These are phyloP conservation scores for Chalciporus piperatoides DNA, from an alignment of 1,284 basidiomycete genomes.

Conservation along the genomic window DNA sequence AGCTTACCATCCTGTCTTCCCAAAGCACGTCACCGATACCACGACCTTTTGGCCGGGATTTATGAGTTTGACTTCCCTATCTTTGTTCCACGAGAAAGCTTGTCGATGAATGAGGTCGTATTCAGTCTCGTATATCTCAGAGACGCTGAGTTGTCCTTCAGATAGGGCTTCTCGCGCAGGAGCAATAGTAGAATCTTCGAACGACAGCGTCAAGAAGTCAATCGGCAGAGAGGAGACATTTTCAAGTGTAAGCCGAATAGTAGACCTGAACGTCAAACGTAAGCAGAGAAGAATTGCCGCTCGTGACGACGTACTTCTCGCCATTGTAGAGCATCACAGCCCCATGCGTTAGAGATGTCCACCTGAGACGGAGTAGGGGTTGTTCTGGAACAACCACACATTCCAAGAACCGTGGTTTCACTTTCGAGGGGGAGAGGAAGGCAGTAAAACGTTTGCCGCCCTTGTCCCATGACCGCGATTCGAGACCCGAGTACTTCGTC, in stretches of 20 bases:
- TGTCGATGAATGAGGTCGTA: slow-evolving; percentile 76
- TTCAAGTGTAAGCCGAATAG: slow-evolving; percentile 80
- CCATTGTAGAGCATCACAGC: slow-evolving; percentile 93
- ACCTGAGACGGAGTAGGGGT: slow-evolving; percentile 79
- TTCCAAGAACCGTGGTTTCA: slow-evolving; percentile 55
- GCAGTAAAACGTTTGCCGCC: slow-evolving; percentile 33
- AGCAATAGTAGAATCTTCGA: slow-evolving; percentile 84
- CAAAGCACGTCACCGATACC: slow-evolving; percentile 72
- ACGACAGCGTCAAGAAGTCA: slow-evolving; percentile 81
- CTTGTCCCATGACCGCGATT: slow-evolving; percentile 58
- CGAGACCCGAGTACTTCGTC: slow-evolving; percentile 68
- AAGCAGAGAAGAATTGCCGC: slow-evolving; percentile 1
- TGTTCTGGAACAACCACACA: slow-evolving; percentile 82
- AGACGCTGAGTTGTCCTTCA: slow-evolving; percentile 77
- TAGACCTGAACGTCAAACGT: slow-evolving; percentile 50
- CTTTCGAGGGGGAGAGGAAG: slow-evolving; percentile 29
- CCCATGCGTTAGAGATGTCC: slow-evolving; percentile 86
- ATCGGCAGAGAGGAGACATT: slow-evolving; percentile 82
- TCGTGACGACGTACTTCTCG: slow-evolving; percentile 60
- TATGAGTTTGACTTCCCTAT: slow-evolving; percentile 54
- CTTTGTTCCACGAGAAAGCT: slow-evolving; percentile 73
- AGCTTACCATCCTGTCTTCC: slow-evolving; percentile 86
- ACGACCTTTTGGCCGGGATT: slow-evolving; percentile 68
- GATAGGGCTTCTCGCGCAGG: slow-evolving; percentile 72
- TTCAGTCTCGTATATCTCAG: slow-evolving; percentile 90